Conservation (phyloP, 495 filamentous ascomycete genomes). For the Neurospora tetraspora region DNA sequence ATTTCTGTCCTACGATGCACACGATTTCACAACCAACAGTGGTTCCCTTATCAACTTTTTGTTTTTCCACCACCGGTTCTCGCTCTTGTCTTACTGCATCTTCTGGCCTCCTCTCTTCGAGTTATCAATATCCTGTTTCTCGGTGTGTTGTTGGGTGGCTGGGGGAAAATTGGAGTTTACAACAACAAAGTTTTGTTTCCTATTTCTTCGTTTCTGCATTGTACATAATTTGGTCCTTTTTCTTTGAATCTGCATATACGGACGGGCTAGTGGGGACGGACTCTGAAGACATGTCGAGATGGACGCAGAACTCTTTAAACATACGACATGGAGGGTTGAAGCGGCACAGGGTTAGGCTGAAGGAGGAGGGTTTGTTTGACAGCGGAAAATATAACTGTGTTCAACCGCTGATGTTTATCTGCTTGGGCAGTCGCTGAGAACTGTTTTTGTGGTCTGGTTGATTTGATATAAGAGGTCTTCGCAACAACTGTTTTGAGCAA, state of each 20-base stretch:
- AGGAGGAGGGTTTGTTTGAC: background rate
- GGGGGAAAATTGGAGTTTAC: constrained; percentile 1
- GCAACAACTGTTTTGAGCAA: background rate
- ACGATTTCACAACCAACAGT: background rate
- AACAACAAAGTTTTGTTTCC: background rate
- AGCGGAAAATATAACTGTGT: background rate
- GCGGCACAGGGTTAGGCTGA: background rate
- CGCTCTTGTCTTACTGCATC: background rate
- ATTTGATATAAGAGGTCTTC: background rate
- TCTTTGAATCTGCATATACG: constrained; percentile 4
- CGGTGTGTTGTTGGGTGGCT: constrained; percentile 2
- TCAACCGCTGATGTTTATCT: background rate
- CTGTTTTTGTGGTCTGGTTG: background rate
- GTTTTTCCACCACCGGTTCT: background rate
- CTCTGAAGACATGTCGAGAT: background rate
- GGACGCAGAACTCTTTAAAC: background rate
- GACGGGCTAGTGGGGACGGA: background rate
- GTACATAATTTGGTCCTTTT: constrained; percentile 5
- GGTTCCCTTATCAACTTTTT: background rate
- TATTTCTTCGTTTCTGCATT: background rate
- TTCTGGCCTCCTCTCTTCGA: background rate
- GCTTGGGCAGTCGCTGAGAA: background rate
- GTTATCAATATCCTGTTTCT: background rate
- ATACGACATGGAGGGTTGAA: background rate
- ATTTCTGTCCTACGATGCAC: background rate